Percentiles rank a stretch among this genome's conserved stretches.
Evolutionary conservation across 345 rosid genomes (phyloP).

Genomic region (Aquilaria malaccensis): DNA sequence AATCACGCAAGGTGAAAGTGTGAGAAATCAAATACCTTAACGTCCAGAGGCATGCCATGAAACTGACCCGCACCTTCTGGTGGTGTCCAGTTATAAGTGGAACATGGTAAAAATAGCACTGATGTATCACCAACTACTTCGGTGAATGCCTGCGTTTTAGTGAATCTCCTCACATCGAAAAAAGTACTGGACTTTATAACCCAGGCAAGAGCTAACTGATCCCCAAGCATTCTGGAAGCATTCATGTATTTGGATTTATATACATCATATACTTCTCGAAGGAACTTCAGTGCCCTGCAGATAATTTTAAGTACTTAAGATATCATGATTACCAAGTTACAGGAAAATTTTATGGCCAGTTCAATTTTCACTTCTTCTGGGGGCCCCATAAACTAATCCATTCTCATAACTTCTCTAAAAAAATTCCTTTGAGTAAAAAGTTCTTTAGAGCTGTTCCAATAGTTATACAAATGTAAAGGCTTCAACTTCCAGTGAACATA

Average conservation of each 20-base stretch:
- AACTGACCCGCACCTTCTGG: conserved; percentile 99
- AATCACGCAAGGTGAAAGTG: background rate
- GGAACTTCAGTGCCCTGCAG: conserved; percentile 73
- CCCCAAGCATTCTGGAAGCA: conserved; percentile 95
- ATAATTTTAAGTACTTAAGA: background rate
- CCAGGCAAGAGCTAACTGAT: conserved; percentile 81
- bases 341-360: background rate
- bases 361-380: background rate
- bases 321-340: background rate
- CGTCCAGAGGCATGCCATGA: conserved; percentile 95
- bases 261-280: conserved; percentile 50
- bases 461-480: too few species aligned
- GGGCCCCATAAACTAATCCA: background rate
- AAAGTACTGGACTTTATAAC: conserved; percentile 53
- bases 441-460: too few species aligned
- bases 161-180: conserved; percentile 61
- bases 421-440: too few species aligned
- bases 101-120: conserved; percentile 76
- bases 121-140: conserved; percentile 52
- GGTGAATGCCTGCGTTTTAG: conserved; percentile 50
- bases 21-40: conserved; percentile 45
- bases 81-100: conserved; percentile 90
- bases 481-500: too few species aligned
- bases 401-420: too few species aligned
- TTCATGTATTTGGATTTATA: conserved; percentile 63